Base-by-base conservation (phyloP, 805 yeast species). In the Metschnikowia vanudenii region DNA sequence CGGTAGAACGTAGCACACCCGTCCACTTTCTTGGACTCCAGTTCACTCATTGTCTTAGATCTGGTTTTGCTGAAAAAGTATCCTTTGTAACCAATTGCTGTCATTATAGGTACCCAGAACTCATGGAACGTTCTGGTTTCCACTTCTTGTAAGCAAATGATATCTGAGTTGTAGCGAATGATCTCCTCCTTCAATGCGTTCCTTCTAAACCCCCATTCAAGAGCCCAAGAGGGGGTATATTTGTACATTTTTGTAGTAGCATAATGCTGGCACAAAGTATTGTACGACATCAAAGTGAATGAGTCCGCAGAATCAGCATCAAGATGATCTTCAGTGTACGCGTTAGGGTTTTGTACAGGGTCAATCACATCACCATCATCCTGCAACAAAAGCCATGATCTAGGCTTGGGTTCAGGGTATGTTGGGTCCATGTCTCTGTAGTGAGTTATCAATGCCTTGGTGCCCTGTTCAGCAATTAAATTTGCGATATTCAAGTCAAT, bases 171-270 rank as follows among this genome's bases (percentile, higher is more conserved):
- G 53, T 73, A 77, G 11, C 75, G 72, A 37, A 82, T 59, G 13
- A 94, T 76, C 64, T 94, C 96, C 51, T 85, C 81, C 46, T 82
- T 81, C 53, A 94, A 75, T 34, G 80, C 73, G 50, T 86, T 84
- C 60, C 85, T 80, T 67, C 99, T 85, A 67, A 84, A 90, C 11
- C 86, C 86, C 98, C 98, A 92, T 43, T 82, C 81, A 52, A 94
- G 76, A 2, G 98, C 99, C 98, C 99, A 94, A 1, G 96, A 81
- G 18, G 98, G 98, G 1, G 98, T 90, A 63, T 88, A 92, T 59
- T 87, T 92, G 67, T 88, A 94, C 85, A 92, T 77, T 63, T 82
- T 85, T 17, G 94, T 79, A 3, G 97, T 89, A 2, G 98, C 97
- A 69, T 92, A 92, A 64, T 87, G 94, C 63, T 92, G 98, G 66